Base-by-base conservation (phyloP, 495 filamentous ascomycete genomes). In the Neurospora cerealis region DNA sequence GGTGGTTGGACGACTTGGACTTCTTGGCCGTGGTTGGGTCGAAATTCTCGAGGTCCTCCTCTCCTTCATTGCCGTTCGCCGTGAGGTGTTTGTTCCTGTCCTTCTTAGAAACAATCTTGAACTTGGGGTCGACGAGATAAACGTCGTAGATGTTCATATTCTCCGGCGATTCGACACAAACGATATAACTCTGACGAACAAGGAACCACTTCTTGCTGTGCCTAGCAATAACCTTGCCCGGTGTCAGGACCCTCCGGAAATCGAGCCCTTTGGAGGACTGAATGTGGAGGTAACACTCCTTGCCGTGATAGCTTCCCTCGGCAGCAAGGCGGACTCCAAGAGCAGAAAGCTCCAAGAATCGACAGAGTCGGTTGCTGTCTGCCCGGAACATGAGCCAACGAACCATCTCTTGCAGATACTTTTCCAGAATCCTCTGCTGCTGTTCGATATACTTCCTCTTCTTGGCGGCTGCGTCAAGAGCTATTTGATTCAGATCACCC, bases 61-160 rank as follows among this genome's bases (percentile, higher is more conserved):
- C 79, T 0, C 74, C 74, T 7, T 79, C 76, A 10, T 88, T 86
- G 60, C 89, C 83, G 77, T 89, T 92, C 24, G 87, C 87, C 21
- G 89, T 87, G 41, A 91, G 86, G 17, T 91, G 88, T 72, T 86
- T 90, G 10, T 88, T 83, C 77, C 91, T 94, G 74, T 87, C 89
- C 77, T 91, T 92, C 78, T 91, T 91, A 40, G 92, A 88, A 70
- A 93, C 88, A 36, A 97, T 88, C 42, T 88, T 85, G 81, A 98
- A 99, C 73, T 90, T 88, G 1, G 92, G 84, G 77, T 99, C 96
- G 28, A 97, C 92, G 10, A 99, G 87, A 79, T 98, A 97, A 75
- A 98, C 96, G 83, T 99, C 96, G 79, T 98, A 98, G 48, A 98
- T 97, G 79, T 97, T 96, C 95, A 98, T 97, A 76, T 95, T 95